Base-by-base conservation (phyloP, 2,329 filamentous ascomycete species). In the Tolypocladium cylindrosporum region DNA sequence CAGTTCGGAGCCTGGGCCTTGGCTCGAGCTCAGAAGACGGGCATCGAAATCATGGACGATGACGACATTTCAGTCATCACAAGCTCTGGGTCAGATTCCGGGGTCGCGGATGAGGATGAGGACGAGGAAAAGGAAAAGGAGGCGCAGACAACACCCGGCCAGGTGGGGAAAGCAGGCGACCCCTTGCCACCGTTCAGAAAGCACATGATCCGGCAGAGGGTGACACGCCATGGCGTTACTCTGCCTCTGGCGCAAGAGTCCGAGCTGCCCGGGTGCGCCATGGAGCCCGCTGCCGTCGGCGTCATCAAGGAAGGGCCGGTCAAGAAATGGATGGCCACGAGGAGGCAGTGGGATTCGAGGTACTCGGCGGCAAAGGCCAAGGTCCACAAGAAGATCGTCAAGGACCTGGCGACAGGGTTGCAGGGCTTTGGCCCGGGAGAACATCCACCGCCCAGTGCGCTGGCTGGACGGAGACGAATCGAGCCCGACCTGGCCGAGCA, bases 1-100 rank as follows among this genome's bases (percentile, higher is more conserved):
- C 93, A 97, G 64, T 97, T 99, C 67, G 89, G 91, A 2, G 91
- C 92, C 0, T 97, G 92, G 92, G 88, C 89, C 0, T 79, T 97
- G 27, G 90, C 92, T 1, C 80, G 87, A 62, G 91, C 91, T 0
- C 92, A 97, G 68, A 81, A 90, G 60, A 83, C 81, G 1, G 83
- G 84, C 1, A 92, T 96, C 57, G 89, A 94, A 21, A 93, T 96
- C 41, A 71, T 88, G 41, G 87, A 92, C 60, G 90, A 95, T 60
- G 89, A 92, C 62, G 78, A 83, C 13, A 83, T 91, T 54, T 93
- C 89, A 0, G 74, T 91, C 36, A 89, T 92, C 54, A 91, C 89
- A 1, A 75, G 68, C 13, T 86, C 85, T 1, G 76, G 69, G 6
- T 72, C 72, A n/a, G 72, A 72, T 10, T 64, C 64, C 2, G 68